Evolutionary conservation across 345 rosid species (phyloP), one percentile per base, ranked within the genome.

Genomic region (Citrus maxima): DNA sequence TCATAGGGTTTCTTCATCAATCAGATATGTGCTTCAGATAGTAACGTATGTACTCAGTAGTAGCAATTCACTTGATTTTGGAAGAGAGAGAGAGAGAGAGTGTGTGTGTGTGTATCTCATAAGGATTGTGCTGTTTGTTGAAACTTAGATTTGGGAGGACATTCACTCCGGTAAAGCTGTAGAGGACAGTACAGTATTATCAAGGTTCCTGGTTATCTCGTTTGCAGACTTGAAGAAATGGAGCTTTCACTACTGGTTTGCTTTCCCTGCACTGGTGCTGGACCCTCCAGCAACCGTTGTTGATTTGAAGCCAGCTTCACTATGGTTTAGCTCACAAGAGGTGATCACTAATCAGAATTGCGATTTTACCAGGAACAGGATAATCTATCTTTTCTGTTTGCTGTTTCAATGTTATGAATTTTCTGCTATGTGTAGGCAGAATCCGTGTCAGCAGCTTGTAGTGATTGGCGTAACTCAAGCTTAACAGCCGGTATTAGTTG

Each of bases 211-310:
- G n/a, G 85, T 94, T 76, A 91, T 96, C 80, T 94, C 98, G 3
- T 96, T 88, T 51, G 98, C 97, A 0, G 98, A 96, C 88, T 84
- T 94, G 68, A 93, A 96, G 62, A 94, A 91, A 67, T 93, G 98
- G 99, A 92, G 81, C 79, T 96, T 96, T 76, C 89, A 88, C 77
- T 96, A 92, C 79, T 88, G 97, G 93, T 86, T 96, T 88, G 97
- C 98, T 22, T 96, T 96, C 67, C 97, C 97, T 76, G 97, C 92
- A 42, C 86, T 96, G 75, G 91, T 84, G 70, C 93, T 94, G 78
- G 91, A 91, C 84, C 99, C 98, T 76, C 93, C 97, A 40, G 99
- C 87, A 62, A 89, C 81, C 1, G 70, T 96, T 85, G 77, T 88
- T 51, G 90, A 89, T 22, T 85, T 93, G 83, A 91, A 82, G 86